A percentile compares a stretch with the other conserved stretches of the same genome.
Conservation (phyloP, 192 early-diverging fungal genomes). For the Backusella psychrophila region DNA sequence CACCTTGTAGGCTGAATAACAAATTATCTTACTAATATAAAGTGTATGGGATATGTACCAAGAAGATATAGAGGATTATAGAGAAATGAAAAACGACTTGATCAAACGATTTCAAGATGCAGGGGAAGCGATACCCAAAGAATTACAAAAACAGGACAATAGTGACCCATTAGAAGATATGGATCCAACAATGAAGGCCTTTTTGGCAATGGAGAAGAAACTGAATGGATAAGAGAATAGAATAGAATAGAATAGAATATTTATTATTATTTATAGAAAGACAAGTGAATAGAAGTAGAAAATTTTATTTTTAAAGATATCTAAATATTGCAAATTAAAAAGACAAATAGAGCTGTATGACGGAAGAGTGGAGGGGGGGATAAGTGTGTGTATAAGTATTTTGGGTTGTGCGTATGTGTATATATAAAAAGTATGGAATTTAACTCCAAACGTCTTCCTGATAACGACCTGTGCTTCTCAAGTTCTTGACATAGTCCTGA, state of each 20-base stretch:
- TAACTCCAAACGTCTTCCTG: conserved; percentile 96
- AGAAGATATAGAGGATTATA: conserved; percentile 25
- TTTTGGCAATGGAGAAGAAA: conserved; percentile 47
- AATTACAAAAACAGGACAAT: neutral
- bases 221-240: conserved; percentile 25
- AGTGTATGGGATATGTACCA: conserved; percentile 33
- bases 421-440: neutral
- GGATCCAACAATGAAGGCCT: conserved; percentile 53
- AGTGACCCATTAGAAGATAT: conserved; percentile 37
- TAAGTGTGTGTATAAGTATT: neutral
- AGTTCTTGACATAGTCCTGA: conserved; percentile 79
- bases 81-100: conserved; percentile 9
- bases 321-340: conserved; percentile 5
- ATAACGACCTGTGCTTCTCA: conserved; percentile 82
- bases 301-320: neutral
- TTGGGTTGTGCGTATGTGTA: neutral
- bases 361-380: neutral
- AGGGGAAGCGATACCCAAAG: conserved; percentile 7
- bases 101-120: conserved; percentile 4
- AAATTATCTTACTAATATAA: neutral
- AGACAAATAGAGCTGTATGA: neutral
- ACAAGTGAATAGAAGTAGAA: neutral
- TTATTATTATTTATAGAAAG: neutral
- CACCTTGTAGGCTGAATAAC: neutral
- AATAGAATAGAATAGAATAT: neutral